Evolutionary conservation across 139 green algal species (phyloP), one percentile per base, ranked within the genome.

Genomic region (Spirogloea muscicola): DNA sequence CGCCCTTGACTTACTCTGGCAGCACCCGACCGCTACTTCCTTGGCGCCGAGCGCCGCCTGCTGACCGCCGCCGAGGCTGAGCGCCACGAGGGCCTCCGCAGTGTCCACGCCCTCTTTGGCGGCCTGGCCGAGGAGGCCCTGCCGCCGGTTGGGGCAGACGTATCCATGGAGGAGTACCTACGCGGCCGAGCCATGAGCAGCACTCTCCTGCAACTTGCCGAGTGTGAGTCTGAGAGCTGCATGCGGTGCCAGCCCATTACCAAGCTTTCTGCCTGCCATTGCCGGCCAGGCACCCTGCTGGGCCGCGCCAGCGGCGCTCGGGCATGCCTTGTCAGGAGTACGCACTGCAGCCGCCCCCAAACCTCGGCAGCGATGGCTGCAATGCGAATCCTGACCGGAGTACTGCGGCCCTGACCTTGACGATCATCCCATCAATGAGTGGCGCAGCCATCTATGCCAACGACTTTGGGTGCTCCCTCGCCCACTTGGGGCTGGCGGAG

Each of bases 371-470:
- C 46, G 1, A 37, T 33, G 66, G 1, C 29, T 0, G 39, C 49
- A 31, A 18, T 33, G 43, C 21, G n/a, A n/a, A n/a, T n/a, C n/a
- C n/a, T n/a, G n/a, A n/a, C n/a, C n/a, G n/a, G n/a, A n/a, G n/a
- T n/a, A n/a, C n/a, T n/a, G n/a, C n/a, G n/a, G n/a, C n/a, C n/a
- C n/a, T n/a, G n/a, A n/a, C n/a, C n/a, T n/a, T n/a, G n/a, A n/a
- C n/a, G n/a, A n/a, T n/a, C n/a, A n/a, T n/a, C n/a, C n/a, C n/a
- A n/a, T n/a, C n/a, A n/a, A n/a, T n/a, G n/a, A n/a, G n/a, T n/a
- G n/a, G n/a, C 10, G 49, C 51, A 76, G 71, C 71, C 39, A 73
- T 79, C 31, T 94, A 93, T 64, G 91, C 91, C 58, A 96, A 94
- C 66, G 91, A 96, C 79, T 94, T 93, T 74, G 85, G 84, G 13